Conservation (phyloP, 164 flowering plant species). For the Echeveria elegans region DNA sequence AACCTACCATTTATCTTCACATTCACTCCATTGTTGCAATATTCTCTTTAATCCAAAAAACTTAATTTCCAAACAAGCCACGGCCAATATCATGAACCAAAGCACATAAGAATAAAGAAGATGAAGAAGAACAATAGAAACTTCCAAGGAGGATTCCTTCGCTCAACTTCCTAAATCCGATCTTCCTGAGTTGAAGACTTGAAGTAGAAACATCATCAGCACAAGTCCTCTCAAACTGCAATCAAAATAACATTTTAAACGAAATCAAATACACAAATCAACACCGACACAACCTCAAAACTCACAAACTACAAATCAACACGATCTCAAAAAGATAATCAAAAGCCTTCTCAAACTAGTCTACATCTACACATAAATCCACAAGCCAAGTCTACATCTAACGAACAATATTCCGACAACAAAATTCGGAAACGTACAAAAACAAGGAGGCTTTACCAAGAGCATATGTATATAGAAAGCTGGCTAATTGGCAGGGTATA, state of each 20-base stretch:
- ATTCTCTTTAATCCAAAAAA: not conserved
- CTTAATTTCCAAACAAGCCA: not conserved
- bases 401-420: not conserved
- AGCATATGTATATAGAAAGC: not conserved
- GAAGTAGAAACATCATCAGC: no score
- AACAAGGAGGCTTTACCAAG: not conserved
- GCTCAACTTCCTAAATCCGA: not conserved
- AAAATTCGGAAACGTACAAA: not conserved
- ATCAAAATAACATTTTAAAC: not conserved
- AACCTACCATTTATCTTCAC: no score
- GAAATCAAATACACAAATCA: no score
- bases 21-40: not conserved
- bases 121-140: not conserved
- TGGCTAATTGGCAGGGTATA: not conserved
- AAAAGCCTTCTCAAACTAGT: no score
- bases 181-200: slow-evolving; percentile 1
- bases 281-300: not conserved
- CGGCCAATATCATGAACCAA: not conserved
- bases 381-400: not conserved
- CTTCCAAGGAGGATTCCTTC: not conserved
- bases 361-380: not conserved
- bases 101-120: not conserved
- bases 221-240: not conserved
- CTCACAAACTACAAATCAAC: not conserved
- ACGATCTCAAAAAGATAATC: no score